Evolutionary conservation across 345 rosid species (phyloP), one percentile per base, ranked within the genome.

Genomic region (Euphorbia peplus): DNA sequence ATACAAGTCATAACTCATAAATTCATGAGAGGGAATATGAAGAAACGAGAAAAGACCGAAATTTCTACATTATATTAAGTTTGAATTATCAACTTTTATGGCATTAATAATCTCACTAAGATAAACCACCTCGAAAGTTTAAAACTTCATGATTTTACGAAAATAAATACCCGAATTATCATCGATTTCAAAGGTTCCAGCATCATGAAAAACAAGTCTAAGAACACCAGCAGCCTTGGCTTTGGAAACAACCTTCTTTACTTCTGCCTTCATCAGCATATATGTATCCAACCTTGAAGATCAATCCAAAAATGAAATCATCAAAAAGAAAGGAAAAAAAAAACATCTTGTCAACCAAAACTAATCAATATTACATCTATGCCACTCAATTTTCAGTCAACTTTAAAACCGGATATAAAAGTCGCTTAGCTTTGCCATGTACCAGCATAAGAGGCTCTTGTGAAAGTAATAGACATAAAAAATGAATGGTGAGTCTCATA

Each of bases 181-280:
- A 68, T 74, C 75, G 53, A 79, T 60, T 26, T 88, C 95, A 74
- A 83, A 93, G 58, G 98, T 91, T 75, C 96, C 98, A n/a, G 95
- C 98, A 74, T 93, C 98, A 82, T 91, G 98, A 81, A 93, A 93
- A 59, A 84, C 97, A 65, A 91, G 85, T 70, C 98, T 97, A 81
- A 93, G 98, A 66, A 93, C 88, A 54, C 97, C 97, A 29, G 97
- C 90, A 67, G 98, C 97, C 75, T 89, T 93, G n/a, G 84, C 91
- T 72, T 89, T 93, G 44, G 96, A 75, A 61, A 93, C 79, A 7
- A 85, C 88, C 81, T 84, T 93, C 71, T 85, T 84, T 57, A 84
- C 77, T 75, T 84, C 91, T 58, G 75, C 85, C 83, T 69, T 81
- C 57, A 90, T 76, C 60, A 77, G 61, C 3, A 72, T 77, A 78